phyloP scores from a whole-genome alignment of 2,329 filamentous ascomycete genomes.

The Lasiodiplodia gonubiensis region DNA sequence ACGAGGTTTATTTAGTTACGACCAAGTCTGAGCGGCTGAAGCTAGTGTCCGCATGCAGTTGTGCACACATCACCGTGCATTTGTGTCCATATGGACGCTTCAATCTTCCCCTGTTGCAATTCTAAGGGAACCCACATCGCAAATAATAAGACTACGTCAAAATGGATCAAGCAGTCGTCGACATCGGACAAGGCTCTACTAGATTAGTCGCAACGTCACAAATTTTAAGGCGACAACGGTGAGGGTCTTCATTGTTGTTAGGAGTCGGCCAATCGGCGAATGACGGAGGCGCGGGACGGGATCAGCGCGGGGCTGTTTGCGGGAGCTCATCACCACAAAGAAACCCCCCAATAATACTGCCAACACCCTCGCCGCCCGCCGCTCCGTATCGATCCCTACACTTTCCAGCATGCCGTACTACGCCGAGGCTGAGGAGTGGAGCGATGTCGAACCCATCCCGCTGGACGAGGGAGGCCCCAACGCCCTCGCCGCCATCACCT shows the following conservation, averaged over 20 bases:
- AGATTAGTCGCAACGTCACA: too few relatives aligned
- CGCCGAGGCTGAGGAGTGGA: slow-evolving; percentile 75
- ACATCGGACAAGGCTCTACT: too few relatives aligned
- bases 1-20: too few relatives aligned
- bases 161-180: too few relatives aligned
- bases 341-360: neutral
- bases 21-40: too few relatives aligned
- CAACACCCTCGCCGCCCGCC: neutral
- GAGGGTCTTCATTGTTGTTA: neutral
- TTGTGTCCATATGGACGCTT: too few relatives aligned
- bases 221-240: too few relatives aligned
- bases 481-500: slow-evolving; percentile 90
- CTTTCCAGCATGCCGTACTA: slow-evolving; percentile 53
- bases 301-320: slow-evolving; percentile 16
- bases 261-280: neutral
- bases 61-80: too few relatives aligned
- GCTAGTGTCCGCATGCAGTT: too few relatives aligned
- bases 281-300: neutral
- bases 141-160: too few relatives aligned
- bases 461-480: slow-evolving; percentile 76
- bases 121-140: too few relatives aligned
- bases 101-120: too few relatives aligned
- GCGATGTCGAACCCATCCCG: slow-evolving; percentile 81
- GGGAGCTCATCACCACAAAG: slow-evolving; percentile 14
- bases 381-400: neutral